Percentiles rank a stretch among this genome's conserved stretches.
Conservation (phyloP, 805 yeast species). For the Schwanniomyces pseudopolymorphus region DNA sequence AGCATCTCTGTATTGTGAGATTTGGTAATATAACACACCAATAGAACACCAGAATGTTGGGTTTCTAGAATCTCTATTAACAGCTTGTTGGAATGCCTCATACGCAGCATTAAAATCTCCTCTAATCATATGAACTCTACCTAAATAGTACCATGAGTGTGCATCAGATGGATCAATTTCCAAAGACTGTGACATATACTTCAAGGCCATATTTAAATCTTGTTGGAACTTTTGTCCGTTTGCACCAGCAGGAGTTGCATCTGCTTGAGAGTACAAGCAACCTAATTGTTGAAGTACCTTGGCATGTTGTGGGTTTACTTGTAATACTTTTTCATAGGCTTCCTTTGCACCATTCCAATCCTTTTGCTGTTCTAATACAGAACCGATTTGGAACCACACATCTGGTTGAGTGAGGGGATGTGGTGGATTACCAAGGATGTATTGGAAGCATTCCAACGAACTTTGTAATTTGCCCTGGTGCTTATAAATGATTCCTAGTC, state of each 20-base stretch:
- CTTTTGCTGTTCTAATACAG: constrained; percentile 89
- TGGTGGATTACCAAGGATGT: constrained; percentile 88
- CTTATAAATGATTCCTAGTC: constrained; percentile 94
- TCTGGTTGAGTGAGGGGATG: constrained; percentile 95
- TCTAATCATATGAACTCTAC: constrained; percentile 95
- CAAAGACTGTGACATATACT: constrained; percentile 78
- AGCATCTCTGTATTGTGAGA: constrained; percentile 94
- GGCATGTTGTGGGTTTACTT: constrained; percentile 90
- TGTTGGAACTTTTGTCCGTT: constrained; percentile 55
- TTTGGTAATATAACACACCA: constrained; percentile 95
- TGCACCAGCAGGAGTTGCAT: constrained; percentile 18
- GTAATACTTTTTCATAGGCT: constrained; percentile 90
- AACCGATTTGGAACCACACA: constrained; percentile 98
- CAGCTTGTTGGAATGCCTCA: constrained; percentile 98
- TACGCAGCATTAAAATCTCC: constrained; percentile 95
- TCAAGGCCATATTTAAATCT: constrained; percentile 80
- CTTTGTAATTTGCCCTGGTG: constrained; percentile 85
- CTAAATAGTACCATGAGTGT: constrained; percentile 95
- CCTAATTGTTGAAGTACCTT: constrained; percentile 96
- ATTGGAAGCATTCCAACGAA: constrained; percentile 92
- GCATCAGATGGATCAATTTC: constrained; percentile 91
- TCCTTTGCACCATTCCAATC: constrained; percentile 91
- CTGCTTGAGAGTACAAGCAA: constrained; percentile 79
- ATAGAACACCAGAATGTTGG: constrained; percentile 98
- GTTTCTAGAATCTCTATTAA: constrained; percentile 91